Base-by-base conservation (phyloP, 2,329 filamentous ascomycete species). In the Calonectria pseudoreteaudii region DNA sequence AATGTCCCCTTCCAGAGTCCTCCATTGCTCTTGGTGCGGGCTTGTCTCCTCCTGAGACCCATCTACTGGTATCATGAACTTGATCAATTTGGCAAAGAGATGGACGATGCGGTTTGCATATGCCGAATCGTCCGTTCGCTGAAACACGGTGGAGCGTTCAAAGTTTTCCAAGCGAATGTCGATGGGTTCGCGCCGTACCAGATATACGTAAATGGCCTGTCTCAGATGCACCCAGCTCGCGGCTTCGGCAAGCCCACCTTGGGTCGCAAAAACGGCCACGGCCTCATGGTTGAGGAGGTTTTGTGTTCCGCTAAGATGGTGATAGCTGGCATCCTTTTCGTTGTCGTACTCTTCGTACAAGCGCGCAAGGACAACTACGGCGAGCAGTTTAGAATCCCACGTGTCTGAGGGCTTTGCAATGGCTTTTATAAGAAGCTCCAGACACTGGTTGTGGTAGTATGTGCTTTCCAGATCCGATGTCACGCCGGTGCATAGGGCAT, bases 291-390 rank as follows among this genome's bases (percentile, higher is more conserved):
- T 84, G 0, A 86, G 78, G 0, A 86, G 83, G 10, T 83, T 82
- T 0, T 83, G 81, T 3, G 83, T 83, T 1, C 85, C 85, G 36
- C 84, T 81, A 18, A 86, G 83, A 68, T 86, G 85, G 66, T 86
- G 84, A 52, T 82, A 84, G 20, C 83, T 81, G 23, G 84, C 80
- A 68, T 86, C 85, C 4, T 80, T 73, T 34, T 78, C 77, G 31
- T 74, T 77, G 65, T 80, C 77, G 36, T 74, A 76, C 77, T 89
- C 88, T 76, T 89, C 88, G 68, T 89, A 88, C 7, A 88, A 82
- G 0, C 88, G 84, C 26, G 89, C 79, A 8, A 89, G 84, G 11
- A 89, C 88, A 0, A 90, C 87, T 0, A 87, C 86, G 0, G 87
- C 84, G 0, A 89, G 80, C 3, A 88, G 83, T 20, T 85, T 86